Conservation (phyloP, 805 yeast species). For the Spathaspora passalidarum region DNA sequence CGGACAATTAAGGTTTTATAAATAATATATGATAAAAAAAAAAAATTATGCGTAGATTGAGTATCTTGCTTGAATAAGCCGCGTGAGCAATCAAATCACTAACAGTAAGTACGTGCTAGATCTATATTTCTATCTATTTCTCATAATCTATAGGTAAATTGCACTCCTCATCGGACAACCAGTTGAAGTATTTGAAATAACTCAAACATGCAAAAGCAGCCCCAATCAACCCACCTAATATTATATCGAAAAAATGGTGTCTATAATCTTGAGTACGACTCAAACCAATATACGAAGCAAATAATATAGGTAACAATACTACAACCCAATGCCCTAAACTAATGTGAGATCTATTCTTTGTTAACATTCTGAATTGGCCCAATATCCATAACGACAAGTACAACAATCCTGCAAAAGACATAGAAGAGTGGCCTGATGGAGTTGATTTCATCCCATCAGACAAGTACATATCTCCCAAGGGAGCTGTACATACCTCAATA, state of each 20-base stretch:
- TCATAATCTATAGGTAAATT: conserved; percentile 6
- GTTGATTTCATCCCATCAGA: conserved; percentile 78
- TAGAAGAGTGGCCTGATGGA: conserved; percentile 78
- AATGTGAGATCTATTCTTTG: neutral
- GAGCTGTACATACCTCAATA: conserved; percentile 30
- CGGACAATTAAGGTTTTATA: conserved; percentile 39
- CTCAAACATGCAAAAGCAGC: conserved; percentile 53
- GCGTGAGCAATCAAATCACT: too few species aligned
- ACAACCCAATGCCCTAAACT: neutral
- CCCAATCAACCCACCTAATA: conserved; percentile 73
- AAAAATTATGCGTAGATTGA: neutral
- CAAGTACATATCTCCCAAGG: conserved; percentile 32
- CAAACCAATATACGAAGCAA: conserved; percentile 76
- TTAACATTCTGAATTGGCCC: conserved; percentile 49
- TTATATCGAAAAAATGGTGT: conserved; percentile 86
- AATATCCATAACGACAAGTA: conserved; percentile 62
- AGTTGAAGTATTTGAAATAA: conserved; percentile 39
- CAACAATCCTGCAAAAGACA: conserved; percentile 66
- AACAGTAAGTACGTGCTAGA: neutral
- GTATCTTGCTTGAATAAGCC: neutral
- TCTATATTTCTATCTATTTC: conserved; percentile 2
- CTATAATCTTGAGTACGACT: conserved; percentile 90
- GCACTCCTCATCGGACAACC: conserved; percentile 6
- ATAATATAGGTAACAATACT: conserved; percentile 47
- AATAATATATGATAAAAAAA: conserved; percentile 4